These are phyloP conservation scores for Calonectria naviculata DNA, from an alignment of 2,329 filamentous ascomycete species.

Conservation along the genomic window DNA sequence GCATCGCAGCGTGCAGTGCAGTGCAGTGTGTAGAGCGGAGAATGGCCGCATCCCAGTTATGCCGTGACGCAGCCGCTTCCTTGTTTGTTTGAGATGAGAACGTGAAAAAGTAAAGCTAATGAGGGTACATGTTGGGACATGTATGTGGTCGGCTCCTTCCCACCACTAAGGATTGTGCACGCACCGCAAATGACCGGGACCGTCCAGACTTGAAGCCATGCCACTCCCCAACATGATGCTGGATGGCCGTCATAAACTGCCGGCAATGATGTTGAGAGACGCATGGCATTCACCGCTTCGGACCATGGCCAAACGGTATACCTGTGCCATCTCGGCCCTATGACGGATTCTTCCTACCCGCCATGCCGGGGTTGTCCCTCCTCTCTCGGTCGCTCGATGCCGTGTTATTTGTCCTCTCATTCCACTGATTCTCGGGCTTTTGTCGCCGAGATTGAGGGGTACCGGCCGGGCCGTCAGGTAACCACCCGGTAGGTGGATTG, in stretches of 20 bases:
- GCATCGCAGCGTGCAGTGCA: constrained; percentile 1
- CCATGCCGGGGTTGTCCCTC: constrained; percentile 5
- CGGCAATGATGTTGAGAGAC: constrained; percentile 23
- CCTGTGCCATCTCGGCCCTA: constrained; percentile 24
- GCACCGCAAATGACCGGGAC: not conserved
- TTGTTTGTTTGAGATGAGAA: constrained; percentile 5
- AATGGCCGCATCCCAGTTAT: not conserved
- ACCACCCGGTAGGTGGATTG: not conserved
- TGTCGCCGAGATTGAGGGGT: constrained; percentile 12
- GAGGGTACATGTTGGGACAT: constrained; percentile 9
- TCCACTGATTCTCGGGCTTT: constrained; percentile 1
- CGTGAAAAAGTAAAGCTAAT: constrained; percentile 1
- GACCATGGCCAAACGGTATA: constrained; percentile 12
- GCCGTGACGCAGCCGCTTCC: not conserved
- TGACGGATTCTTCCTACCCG: constrained; percentile 15
- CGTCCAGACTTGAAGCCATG: not conserved
- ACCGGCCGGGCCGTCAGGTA: constrained; percentile 5
- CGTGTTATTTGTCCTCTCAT: constrained; percentile 11
- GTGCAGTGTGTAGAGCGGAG: not conserved
- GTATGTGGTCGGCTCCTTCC: not conserved
- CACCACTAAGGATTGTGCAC: not conserved
- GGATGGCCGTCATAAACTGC: constrained; percentile 21
- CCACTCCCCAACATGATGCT: constrained; percentile 16
- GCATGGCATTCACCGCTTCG: constrained; percentile 31
- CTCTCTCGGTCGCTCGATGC: constrained; percentile 14